Base-by-base conservation (phyloP, 2,329 filamentous ascomycete genomes). In the Falciphora oryzae region DNA sequence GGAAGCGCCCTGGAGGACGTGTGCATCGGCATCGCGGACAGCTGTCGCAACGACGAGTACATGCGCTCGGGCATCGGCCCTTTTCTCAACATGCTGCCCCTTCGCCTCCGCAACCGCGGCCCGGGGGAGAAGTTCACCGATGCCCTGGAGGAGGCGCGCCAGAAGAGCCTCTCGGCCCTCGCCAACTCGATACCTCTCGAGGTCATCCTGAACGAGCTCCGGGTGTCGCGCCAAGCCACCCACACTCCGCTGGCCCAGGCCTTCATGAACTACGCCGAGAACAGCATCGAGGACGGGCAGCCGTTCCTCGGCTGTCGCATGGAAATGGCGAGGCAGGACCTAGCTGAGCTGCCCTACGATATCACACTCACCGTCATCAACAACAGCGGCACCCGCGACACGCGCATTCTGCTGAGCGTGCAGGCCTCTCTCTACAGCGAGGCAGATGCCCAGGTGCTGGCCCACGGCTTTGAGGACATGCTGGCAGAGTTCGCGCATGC, bases 221-320 rank as follows among this genome's bases (percentile, higher is more conserved):
- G 74, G 3, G 73, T 80, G 0, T 67, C 74, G 0, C 72, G 81
- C 1, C 78, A 79, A 0, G 64, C 75, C 0, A 65, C 72, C 0
- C 68, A 78, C 62, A 77, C 67, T 38, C 83, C 83, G 0, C 50
- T 85, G 0, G 85, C 84, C 72, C 83, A 86, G 68, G 75, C 72
- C 0, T 72, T 75, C 57, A 29, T 77, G 56, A 68, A 77, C 65
- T 77, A 77, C 61, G 71, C 68, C 29, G 29, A 29, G 11, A 18
- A 22, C 35, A 71, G 68, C 18, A 63, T 66, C n/a, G 65, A 67
- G 11, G 69, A 73, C 62, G 67, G 66, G 57, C 66, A 63, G 25
- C 28, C 25, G 29, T 70, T 66, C 35, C 64, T 66, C 57, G 66
- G 71, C 38, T 67, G 65, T 53, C 59, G 70, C 31, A 59, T 71